Evolutionary conservation across 2,329 filamentous ascomycete species (phyloP).

Genomic region (Microcera coccophila): DNA sequence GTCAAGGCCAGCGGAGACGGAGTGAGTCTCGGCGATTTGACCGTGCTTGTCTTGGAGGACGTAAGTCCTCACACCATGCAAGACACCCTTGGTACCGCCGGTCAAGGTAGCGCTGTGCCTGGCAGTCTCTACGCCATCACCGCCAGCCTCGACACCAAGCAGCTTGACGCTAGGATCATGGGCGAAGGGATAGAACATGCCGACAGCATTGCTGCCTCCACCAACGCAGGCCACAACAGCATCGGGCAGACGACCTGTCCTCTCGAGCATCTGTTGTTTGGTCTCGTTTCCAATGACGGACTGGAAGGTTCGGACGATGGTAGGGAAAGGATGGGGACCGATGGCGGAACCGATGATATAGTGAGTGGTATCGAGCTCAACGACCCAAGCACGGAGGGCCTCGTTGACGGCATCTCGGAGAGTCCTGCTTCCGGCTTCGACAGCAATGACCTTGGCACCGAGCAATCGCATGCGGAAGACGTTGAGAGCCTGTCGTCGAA

Average conservation of each 20-base stretch:
- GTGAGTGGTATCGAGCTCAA: constrained; percentile 87
- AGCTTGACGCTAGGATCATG: constrained; percentile 81
- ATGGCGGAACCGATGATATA: constrained; percentile 98
- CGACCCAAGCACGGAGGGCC: constrained; percentile 89
- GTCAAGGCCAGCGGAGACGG: constrained; percentile 91
- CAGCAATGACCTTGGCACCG: constrained; percentile 85
- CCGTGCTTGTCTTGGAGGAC: constrained; percentile 89
- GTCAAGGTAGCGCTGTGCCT: constrained; percentile 86
- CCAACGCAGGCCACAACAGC: constrained; percentile 96
- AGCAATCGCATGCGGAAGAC: constrained; percentile 98
- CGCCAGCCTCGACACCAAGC: constrained; percentile 90
- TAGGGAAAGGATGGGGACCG: constrained; percentile 95
- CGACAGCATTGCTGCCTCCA: constrained; percentile 88
- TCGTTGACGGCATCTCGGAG: constrained; percentile 91
- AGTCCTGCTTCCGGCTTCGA: constrained; percentile 83
- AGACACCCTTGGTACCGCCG: constrained; percentile 82
- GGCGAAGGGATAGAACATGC: constrained; percentile 97
- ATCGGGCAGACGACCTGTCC: constrained; percentile 85
- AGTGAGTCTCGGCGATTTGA: constrained; percentile 93
- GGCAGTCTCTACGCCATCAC: constrained; percentile 81
- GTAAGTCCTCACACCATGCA: constrained; percentile 95
- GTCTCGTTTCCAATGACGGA: constrained; percentile 94
- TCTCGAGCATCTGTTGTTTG: constrained; percentile 81
- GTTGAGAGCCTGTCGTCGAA: constrained; percentile 91
- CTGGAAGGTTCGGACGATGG: constrained; percentile 96